Base-by-base conservation (phyloP, 2,329 filamentous ascomycete genomes). In the Xylariaceae sp. region DNA sequence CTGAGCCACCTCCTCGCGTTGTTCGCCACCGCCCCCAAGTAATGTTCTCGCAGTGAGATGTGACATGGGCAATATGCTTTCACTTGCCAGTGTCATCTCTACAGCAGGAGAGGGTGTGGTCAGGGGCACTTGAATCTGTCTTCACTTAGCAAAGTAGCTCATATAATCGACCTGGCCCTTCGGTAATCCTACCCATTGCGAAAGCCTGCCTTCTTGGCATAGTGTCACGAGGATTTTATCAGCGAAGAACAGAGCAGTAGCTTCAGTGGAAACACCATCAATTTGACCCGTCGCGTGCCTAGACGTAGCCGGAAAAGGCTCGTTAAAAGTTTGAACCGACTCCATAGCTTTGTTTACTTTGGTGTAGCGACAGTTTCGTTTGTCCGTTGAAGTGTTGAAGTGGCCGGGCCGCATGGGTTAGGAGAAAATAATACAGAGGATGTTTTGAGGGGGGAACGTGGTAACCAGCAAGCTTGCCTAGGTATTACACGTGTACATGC, bases 211-310 rank as follows among this genome's bases (percentile, higher is more conserved):
- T 57, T 86, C 82, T 73, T 97, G 94, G 0, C 88, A 89, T 55
- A 97, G 80, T 1, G 91, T 96, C 58, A 99, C 76, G 63, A 99
- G 74, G 64, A 99, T 90, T 72, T 90, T 95, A 79, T 97, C 94
- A 8, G 85, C 80, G 72, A 97, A 97, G 63, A 79, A 83, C 50
- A 91, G 76, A 10, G 80, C 79, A 37, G 83, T 85, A 32, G 89
- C 85, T 60, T 90, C 84, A 1, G 94, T 97, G 34, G 78, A 70
- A 19, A 86, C 70, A 29, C 83, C 84, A 58, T 86, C 83, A 57
- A 96, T 82, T 2, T 76, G 68, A 2, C 86, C 85, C 1, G 77
- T 76, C 13, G 76, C 77, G 56, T 78, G 76, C 48, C 79, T 84
- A 2, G 82, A 85, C 10, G 75, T 72, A 3, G 85, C 87, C 15